A percentile compares a stretch with the other conserved stretches of the same genome.
phyloP scores from a whole-genome alignment of 2,329 filamentous ascomycete genomes.

The Colletotrichum sp. region DNA sequence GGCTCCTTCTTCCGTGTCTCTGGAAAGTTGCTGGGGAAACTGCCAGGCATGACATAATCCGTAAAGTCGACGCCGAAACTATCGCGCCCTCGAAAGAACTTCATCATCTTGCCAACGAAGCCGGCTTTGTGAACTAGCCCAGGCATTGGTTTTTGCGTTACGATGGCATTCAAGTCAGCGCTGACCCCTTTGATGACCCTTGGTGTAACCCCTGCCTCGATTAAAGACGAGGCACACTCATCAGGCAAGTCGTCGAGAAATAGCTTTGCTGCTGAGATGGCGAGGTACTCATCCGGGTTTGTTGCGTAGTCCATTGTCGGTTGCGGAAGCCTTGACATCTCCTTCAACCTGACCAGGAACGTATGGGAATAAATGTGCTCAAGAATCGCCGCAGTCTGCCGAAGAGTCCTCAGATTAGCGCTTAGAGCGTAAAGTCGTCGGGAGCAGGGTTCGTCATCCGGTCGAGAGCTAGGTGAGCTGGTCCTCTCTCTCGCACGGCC shows the following conservation, averaged over 20 bases:
- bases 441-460: background rate
- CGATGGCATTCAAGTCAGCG: constrained; percentile 9
- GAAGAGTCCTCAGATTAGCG: background rate
- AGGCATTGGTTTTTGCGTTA: constrained; percentile 2
- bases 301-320: constrained; percentile 6
- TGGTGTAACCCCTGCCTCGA: background rate
- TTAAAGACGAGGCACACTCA: background rate
- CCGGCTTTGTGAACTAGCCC: constrained; percentile 11
- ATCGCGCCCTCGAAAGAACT: constrained; percentile 8
- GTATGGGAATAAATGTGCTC: constrained; percentile 16
- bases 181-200: constrained; percentile 6
- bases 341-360: constrained; percentile 2
- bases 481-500: background rate
- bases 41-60: constrained; percentile 7
- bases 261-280: background rate
- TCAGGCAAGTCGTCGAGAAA: constrained; percentile 7
- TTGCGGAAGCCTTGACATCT: background rate
- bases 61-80: constrained; percentile 2
- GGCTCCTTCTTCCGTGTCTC: background rate
- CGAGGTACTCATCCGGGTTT: background rate
- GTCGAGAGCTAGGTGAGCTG: background rate
- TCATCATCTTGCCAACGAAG: constrained; percentile 16
- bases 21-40: constrained; percentile 3
- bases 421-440: background rate
- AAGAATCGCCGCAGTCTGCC: constrained; percentile 1